Evolutionary conservation across 2,329 filamentous ascomycete species (phyloP), one percentile per base, ranked within the genome.

Genomic region (Metarhizium guizhouense): DNA sequence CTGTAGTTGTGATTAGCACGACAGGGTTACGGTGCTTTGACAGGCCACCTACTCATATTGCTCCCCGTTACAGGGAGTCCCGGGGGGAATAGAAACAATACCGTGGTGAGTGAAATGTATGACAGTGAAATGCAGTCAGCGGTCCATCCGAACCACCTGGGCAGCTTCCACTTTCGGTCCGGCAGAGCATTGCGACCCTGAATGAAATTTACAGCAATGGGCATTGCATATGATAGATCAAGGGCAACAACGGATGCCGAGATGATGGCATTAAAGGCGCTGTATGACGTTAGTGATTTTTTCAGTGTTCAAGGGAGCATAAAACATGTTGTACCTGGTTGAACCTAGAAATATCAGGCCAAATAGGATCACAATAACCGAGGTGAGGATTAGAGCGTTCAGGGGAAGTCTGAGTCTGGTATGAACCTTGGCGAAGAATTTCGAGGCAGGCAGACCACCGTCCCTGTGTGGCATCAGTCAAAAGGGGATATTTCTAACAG

Each of bases 71-170:
- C 84, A 0, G 85, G 85, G 3, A 84, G 62, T 0, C 75, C 77
- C 0, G 86, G 85, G 1, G 87, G 86, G 65, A 90, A 88, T 34
- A 89, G 73, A 68, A 90, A 90, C 0, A 90, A 75, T 0, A 90
- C 81, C 0, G 84, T 88, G 0, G 85, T 89, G 5, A 90, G 70
- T 8, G 81, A 68, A 2, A 85, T 82, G 63, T 87, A 90, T 0
- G 73, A 74, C 20, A 90, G 70, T 1, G 85, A 85, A 32, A 67
- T 61, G 6, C 63, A 60, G 43, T 74, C 67, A 2, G 59, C 57
- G 0, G 61, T 65, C 72, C 72, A 74, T 6, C 72, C 72, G 1
- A 73, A 58, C 63, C 65, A 68, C 5, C 52, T 54, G 0, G 66
- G 63, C 7, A 75, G 60, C 25, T 65, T 65, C 59, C 73, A 75